A percentile compares a stretch with the other conserved stretches of the same genome.
Evolutionary conservation across 2,329 filamentous ascomycete genomes (phyloP).

Genomic region (Thielaviopsis ethacetica): DNA sequence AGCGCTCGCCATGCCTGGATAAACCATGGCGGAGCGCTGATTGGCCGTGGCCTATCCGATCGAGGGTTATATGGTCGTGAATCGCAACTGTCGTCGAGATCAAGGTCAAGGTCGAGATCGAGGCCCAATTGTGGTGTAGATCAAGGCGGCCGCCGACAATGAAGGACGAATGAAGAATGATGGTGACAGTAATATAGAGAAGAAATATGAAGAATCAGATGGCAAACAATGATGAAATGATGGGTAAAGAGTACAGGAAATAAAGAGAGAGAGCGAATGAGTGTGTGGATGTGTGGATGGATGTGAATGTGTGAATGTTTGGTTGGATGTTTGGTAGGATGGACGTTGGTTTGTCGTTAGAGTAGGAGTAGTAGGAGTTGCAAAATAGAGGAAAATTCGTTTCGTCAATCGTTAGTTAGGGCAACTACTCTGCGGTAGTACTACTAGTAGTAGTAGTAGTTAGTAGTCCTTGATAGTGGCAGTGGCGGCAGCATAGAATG

Average conservation of each 20-base stretch:
- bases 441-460: too few relatives aligned
- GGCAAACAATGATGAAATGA: background rate
- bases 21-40: slow-evolving; percentile 34
- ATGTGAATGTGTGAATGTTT: background rate
- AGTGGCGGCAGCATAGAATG: too few relatives aligned
- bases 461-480: too few relatives aligned
- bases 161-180: background rate
- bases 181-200: slow-evolving; percentile 1
- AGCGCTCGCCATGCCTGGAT: slow-evolving; percentile 42
- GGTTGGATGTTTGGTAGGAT: background rate
- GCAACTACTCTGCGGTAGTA: too few relatives aligned
- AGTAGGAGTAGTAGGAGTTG: background rate
- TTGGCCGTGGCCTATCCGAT: background rate
- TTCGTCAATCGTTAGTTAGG: background rate
- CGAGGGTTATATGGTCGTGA: background rate
- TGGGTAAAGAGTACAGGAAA: background rate
- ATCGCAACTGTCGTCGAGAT: background rate
- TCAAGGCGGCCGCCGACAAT: background rate
- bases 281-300: background rate
- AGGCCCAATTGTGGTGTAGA: background rate
- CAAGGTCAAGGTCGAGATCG: background rate
- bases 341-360: background rate
- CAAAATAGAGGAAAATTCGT: background rate
- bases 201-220: slow-evolving; percentile 12
- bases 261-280: background rate